Evolutionary conservation across 805 yeast species (phyloP).

Genomic region (Komagataella phaffii): DNA sequence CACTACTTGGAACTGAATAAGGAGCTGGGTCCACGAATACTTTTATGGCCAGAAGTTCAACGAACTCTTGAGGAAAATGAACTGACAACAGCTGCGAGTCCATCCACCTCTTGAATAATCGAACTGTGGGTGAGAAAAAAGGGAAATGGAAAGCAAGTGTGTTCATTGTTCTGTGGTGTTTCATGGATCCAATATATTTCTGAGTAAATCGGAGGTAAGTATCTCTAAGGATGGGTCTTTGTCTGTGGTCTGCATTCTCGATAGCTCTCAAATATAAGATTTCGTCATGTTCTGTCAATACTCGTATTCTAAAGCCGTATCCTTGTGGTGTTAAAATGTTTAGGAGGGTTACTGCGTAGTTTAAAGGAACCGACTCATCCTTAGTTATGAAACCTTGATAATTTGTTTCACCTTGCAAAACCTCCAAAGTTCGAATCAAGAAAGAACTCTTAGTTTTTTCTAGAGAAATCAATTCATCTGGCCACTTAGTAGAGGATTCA

Average conservation of each 20-base stretch:
- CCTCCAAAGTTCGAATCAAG: conserved; percentile 46
- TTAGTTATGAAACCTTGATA: conserved; percentile 49
- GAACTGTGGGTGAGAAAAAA: conserved; percentile 63
- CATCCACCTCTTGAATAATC: conserved; percentile 84
- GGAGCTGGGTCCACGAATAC: conserved; percentile 85
- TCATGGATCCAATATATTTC: conserved; percentile 50
- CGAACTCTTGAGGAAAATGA: conserved; percentile 65
- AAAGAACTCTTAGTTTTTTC: conserved; percentile 91
- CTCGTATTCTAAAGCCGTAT: conserved; percentile 67
- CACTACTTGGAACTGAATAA: conserved; percentile 67
- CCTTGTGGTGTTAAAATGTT: conserved; percentile 80
- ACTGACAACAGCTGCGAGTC: conserved; percentile 64
- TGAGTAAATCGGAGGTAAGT: conserved; percentile 53
- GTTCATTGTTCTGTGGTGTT: conserved; percentile 72
- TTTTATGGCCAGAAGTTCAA: conserved; percentile 72
- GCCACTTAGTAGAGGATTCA: conserved; percentile 90
- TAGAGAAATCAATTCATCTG: conserved; percentile 73
- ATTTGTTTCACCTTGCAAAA: conserved; percentile 32
- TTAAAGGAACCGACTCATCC: conserved; percentile 58
- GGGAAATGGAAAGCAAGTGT: conserved; percentile 61
- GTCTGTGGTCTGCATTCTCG: conserved; percentile 46
- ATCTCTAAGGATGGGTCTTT: conserved; percentile 43
- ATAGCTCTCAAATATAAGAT: conserved; percentile 60
- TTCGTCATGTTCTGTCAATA: conserved; percentile 78
- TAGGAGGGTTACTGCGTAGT: conserved; percentile 40